Base-by-base conservation (phyloP, 2,329 filamentous ascomycete genomes). In the Macrophomina pseudophaseolina region DNA sequence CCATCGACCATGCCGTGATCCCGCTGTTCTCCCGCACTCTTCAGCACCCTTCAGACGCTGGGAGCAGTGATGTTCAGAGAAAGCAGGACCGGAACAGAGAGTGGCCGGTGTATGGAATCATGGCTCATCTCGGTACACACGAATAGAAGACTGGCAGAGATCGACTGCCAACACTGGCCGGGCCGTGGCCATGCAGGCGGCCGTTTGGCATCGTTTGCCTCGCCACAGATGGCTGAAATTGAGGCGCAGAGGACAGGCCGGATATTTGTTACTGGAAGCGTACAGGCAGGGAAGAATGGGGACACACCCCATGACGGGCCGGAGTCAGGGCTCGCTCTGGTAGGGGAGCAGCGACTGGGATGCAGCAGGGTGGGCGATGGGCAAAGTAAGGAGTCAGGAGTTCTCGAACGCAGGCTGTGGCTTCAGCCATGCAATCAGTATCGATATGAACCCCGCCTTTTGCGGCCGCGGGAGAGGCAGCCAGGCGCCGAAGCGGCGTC, bases 201-300 rank as follows among this genome's bases (percentile, higher is more conserved):
- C 56, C 33, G 28, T 33, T 14, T 16, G 42, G 18, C 12, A 56
- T 30, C 16, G 49, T 53, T 48, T 40, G n/a, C 44, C 46, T 63
- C 58, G 48, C 35, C 59, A 63, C 44, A 51, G 59, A 40, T 23
- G 63, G 51, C 51, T 65, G 51, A 65, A 65, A 66, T 60, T 62
- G 64, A 66, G 64, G 54, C 53, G 64, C 64, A 59, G 44, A 66
- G 64, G 54, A 18, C 64, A 60, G 35, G 64, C 64, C 64, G 64
- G 64, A 66, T 54, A 66, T 66, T 44, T 59, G 48, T 32, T 59
- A 42, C 53, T 66, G 35, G 53, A 49, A 44, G 62, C 40, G 58
- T 38, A 40, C 56, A 46, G 8, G 8, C 56, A n/a, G 38, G 12
- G 33, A 18, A 28, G 12, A 28, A 40, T 40, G 35, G 42, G 40